Evolutionary conservation across 2,329 filamentous ascomycete genomes (phyloP), one percentile per base, ranked within the genome.

Genomic region (Monascus ruber): DNA sequence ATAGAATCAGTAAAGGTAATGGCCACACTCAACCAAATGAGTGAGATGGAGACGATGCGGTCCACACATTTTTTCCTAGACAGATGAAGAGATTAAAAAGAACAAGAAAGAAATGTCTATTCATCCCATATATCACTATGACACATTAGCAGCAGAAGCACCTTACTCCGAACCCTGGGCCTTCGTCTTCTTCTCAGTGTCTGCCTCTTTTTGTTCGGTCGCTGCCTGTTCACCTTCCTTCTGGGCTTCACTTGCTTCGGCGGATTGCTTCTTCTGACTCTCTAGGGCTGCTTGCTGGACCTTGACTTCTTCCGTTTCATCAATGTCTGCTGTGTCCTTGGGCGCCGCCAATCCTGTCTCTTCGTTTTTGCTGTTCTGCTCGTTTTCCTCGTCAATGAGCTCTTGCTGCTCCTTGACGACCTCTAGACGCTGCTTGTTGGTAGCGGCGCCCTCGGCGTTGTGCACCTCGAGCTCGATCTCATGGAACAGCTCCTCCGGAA

Each of bases 381-480:
- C 77, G 47, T 89, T 93, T 71, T 98, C 91, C 60, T 98, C 91
- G 47, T 94, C 82, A 42, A 98, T 98, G 46, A 98, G 78, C 61
- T 95, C 91, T 63, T 98, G 85, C 70, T 98, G 91, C 70, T 98
- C 91, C 75, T 87, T 93, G 59, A 98, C 76, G 10, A 98, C 91
- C 70, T 98, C 91, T 33, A 98, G 82, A 61, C 91, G 83, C 72
- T 96, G 91, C 75, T 93, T 95, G 77, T 98, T 98, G 49, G 91
- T 98, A 24, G 91, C 91, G 7, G 88, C 89, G 45, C 91, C 91
- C 68, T 98, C 91, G 36, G 89, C 88, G 45, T 82, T 94, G 73
- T 95, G 86, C 6, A 98, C 87, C 69, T 98, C 91, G 27, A 98
- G 82, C 66, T 96, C 91, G 47, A 98, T 95, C 71, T 98, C 91